Percentiles rank a stretch among this genome's conserved stretches.
phyloP scores from a whole-genome alignment of 2,329 filamentous ascomycete genomes.

The Aspergillus tubingensis region DNA sequence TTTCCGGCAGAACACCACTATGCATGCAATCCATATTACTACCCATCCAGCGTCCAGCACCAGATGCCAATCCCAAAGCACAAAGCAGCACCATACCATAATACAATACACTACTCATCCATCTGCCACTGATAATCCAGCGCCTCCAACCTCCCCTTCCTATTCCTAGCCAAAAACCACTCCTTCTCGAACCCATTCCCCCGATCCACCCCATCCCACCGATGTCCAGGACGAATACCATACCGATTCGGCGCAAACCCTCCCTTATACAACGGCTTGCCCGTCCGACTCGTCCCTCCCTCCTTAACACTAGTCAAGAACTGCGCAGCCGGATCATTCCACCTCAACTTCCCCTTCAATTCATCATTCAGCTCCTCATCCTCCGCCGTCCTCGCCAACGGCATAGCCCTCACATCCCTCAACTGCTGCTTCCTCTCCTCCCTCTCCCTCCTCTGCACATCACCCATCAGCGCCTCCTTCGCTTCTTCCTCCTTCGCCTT shows the following conservation, averaged over 20 bases:
- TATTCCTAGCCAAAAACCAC: constrained; percentile 85
- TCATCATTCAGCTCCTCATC: constrained; percentile 85
- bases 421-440: constrained; percentile 67
- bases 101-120: constrained; percentile 64
- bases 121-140: constrained; percentile 95
- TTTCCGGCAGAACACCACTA: no score
- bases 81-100: neutral
- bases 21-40: neutral
- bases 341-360: constrained; percentile 72
- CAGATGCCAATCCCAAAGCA: neutral
- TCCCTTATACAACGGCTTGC: constrained; percentile 73
- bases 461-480: constrained; percentile 73
- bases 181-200: constrained; percentile 91
- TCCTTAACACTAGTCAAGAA: constrained; percentile 64
- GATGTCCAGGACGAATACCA: constrained; percentile 85
- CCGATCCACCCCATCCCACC: constrained; percentile 96
- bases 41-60: neutral
- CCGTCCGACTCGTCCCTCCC: constrained; percentile 49
- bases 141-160: constrained; percentile 71
- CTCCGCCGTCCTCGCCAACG: constrained; percentile 75
- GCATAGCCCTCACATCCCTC: constrained; percentile 79
- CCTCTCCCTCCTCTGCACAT: constrained; percentile 75
- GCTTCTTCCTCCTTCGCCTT: constrained; percentile 65
- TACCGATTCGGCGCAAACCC: constrained; percentile 87
- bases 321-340: constrained; percentile 90